Evolutionary conservation across 1,139 yeast species (phyloP), one percentile per base, ranked within the genome.

Genomic region (Hyphopichia pseudoburtonii): DNA sequence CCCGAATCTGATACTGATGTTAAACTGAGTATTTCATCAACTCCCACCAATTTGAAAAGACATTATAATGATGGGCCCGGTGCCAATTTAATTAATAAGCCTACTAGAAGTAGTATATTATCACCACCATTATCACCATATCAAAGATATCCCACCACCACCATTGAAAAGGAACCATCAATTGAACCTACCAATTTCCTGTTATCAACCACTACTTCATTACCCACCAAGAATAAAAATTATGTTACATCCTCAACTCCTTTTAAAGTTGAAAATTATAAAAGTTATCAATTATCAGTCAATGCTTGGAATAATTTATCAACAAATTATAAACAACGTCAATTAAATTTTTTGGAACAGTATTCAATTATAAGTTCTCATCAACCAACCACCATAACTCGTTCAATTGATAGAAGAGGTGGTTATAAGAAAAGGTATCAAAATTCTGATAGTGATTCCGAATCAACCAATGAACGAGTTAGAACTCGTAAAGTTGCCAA

Each of bases 121-220:
- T 80, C 86, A 2, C 87, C 87, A 10, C 87, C 87, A 29, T 62
- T 80, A 43, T 80, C 86, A 2, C 87, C 87, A 34, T 76, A 73
- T 51, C 79, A 72, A 35, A 54, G 69, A 40, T 45, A 39, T 34
- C 37, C 41, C 22, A 14, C 36, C 38, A 46, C 33, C 36, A 37
- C 7, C 27, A 54, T 5, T 12, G 4, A 17, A 8, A 25, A 53
- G 31, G 36, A 34, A 47, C 44, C 28, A 51, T 50, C 36, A 48
- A 47, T 33, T 49, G 55, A 33, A 53, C 59, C 14, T 49, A 52
- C 28, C 44, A 45, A 36, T 36, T 39, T 28, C 38, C 45, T 30
- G 12, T 21, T 28, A 18, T 22, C 18, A 17, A 32, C 21, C 17
- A 12, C 19, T 12, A 40, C 35, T 18, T 31, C 9, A 30, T 21